Evolutionary conservation across 805 yeast species (phyloP).

Genomic region (Saccharomycopsis sp.): DNA sequence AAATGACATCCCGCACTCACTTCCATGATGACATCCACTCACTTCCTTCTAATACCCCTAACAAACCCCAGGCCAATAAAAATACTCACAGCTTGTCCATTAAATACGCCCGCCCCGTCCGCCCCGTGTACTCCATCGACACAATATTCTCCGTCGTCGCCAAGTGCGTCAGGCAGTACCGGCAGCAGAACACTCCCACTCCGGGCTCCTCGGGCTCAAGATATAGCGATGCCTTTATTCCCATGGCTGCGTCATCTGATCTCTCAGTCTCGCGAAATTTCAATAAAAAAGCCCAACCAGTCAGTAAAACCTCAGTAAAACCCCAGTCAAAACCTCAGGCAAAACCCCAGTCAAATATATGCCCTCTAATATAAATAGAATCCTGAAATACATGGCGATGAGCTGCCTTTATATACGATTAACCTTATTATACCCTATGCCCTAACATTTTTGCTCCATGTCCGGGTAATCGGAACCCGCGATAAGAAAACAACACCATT

Average conservation of each 20-base stretch:
- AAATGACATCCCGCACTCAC: too few species aligned
- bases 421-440: not conserved
- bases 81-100: slow-evolving; percentile 38
- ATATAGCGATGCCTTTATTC: not conserved
- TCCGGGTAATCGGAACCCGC: not conserved
- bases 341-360: too few species aligned
- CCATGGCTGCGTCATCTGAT: not conserved
- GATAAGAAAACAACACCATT: not conserved
- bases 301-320: not conserved
- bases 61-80: not conserved
- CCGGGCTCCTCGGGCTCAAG: not conserved
- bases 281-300: not conserved
- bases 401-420: not conserved
- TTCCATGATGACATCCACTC: too few species aligned
- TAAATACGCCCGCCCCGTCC: slow-evolving; percentile 51
- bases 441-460: too few species aligned
- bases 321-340: too few species aligned
- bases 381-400: not conserved
- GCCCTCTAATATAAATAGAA: too few species aligned
- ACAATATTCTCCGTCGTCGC: slow-evolving; percentile 31
- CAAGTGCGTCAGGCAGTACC: slow-evolving; percentile 36
- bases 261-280: too few species aligned
- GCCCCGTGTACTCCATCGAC: slow-evolving; percentile 47
- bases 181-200: slow-evolving; percentile 34
- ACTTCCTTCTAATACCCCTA: too few species aligned